Evolutionary conservation across 202 grass and related monocot species (phyloP), one percentile per base, ranked within the genome.

Genomic region (Setaria italica): DNA sequence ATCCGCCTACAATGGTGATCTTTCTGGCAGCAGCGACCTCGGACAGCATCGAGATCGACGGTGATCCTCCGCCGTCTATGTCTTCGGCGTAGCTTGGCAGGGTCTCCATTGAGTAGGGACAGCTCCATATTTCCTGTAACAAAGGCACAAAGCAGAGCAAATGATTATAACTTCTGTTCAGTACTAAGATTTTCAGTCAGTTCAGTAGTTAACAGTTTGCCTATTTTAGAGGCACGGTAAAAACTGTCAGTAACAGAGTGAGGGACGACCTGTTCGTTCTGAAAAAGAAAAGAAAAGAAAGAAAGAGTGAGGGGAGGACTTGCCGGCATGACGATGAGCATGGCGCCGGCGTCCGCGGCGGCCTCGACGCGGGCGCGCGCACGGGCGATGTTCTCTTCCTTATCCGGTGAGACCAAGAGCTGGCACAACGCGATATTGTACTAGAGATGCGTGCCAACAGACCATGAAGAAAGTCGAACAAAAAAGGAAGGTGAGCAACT

Each of bases 121-220:
- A 95, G 79, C 62, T 86, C 90, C 93, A 90, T 73, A 95, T 90
- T 64, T 95, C 93, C 88, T 90, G 60, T 54, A 87, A 82, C 62
- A 78, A 75, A 59, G 8, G 56, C 56, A 59, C 56, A 29, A 54
- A 29, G 16, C 57, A 81, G 33, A 37, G 57, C 17, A 65, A 2
- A 67, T 21, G 17, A 51, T 1, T 56, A 3, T 53, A 51, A 30
- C 11, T 59, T 65, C 17, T 53, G 33, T 21, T 45, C 25, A 62
- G 59, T 34, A 4, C 49, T 35, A 20, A 55, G 3, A 54, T 34
- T 54, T 68, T 4, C 35, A 25, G 14, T 66, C 14, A 39, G 14
- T 19, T 51, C 25, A 51, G 70, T 51, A 30, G 7, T 68, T 21
- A n/a, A 9, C 10, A 62, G 33, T 68, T 69, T 69, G n/a, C 56